Evolutionary conservation across 768 basidiomycete species (phyloP), one percentile per base, ranked within the genome.

Genomic region (Daedalea quercina): DNA sequence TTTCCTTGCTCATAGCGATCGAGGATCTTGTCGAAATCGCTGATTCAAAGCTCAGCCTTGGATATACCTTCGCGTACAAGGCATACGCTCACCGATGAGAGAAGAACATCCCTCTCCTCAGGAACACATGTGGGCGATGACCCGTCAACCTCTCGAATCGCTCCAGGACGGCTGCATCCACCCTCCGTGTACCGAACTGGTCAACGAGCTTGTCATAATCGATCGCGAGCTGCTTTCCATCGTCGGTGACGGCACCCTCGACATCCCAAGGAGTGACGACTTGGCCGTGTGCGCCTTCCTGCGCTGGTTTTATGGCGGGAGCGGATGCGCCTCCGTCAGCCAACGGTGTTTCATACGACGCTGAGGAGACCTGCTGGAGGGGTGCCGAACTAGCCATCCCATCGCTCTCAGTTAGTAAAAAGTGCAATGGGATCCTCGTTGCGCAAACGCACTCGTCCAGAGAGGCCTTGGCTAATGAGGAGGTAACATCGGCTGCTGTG

Each of bases 211-310:
- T 97, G 71, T 95, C 90, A 62, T 99, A 99, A 72, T 99, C 90
- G 69, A 98, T 97, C 47, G 82, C 93, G 51, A 84, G 84, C 72
- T 96, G 86, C 63, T 88, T 86, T 51, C 96, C 96, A 61, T 96
- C 92, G 20, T 72, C 78, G 4, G 89, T 81, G 9, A 96, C 86
- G 25, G 83, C 85, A 48, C 95, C 96, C 60, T 95, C 87, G 7
- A 98, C 96, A 59, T 97, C 93, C 90, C 96, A 99, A 15, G 96
- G 96, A 0, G 96, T 98, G 43, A 99, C 85, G 50, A 93, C 76
- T 67, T 97, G 94, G 17, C 77, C 82, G 49, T 77, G 75, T 0
- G 65, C 60, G 9, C 55, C 45, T 0, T 64, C 62, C 43, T 66
- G 57, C 11, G 61, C 67, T 23, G 72, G 68, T 44, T 70, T 70